Evolutionary conservation across 257 asterid genomes (phyloP), one percentile per base, ranked within the genome.

Genomic region (Solanum neorickii): DNA sequence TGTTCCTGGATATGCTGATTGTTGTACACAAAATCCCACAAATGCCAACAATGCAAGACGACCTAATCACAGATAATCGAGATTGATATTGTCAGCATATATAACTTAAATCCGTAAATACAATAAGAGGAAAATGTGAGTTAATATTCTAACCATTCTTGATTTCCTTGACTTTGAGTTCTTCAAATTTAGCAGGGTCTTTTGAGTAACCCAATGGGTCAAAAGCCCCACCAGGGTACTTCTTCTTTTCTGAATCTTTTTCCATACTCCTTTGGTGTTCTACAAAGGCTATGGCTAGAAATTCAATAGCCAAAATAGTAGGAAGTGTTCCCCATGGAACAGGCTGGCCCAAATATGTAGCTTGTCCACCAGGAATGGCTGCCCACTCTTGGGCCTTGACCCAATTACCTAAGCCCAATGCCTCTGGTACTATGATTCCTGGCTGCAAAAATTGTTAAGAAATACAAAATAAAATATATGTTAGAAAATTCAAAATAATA

Each of bases 371-470:
- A 0, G 99, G 99, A 29, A 92, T 31, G 0, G 99, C 99, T 1
- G 99, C 99, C 99, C 99, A 95, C 83, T 97, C 98, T 84, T 97
- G 99, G 69, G 99, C 98, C 94, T 97, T 92, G 2, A 96, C 99
- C 99, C 98, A 97, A 66, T 97, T 97, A 29, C 99, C 99, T 88
- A 94, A 87, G 1, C 99, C 99, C 93, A 97, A 87, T 7, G 99
- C 98, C 92, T 95, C 99, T 3, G 99, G 98, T 3, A 97, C 76
- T 6, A 94, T 84, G n/a, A 95, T 89, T 25, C 98, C 99, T 15
- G 98, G 98, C 99, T 95, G 93, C 92, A 90, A 87, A n/a, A 62
- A 12, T 23, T 13, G 21, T 33, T 0, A 1, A 56, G 1, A 20
- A 7, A 56, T 56, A 3, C 0, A 56, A 8, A 20, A 56, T 56